phyloP scores from a whole-genome alignment of 257 asterid species.

The Orobanche coerulescens region DNA sequence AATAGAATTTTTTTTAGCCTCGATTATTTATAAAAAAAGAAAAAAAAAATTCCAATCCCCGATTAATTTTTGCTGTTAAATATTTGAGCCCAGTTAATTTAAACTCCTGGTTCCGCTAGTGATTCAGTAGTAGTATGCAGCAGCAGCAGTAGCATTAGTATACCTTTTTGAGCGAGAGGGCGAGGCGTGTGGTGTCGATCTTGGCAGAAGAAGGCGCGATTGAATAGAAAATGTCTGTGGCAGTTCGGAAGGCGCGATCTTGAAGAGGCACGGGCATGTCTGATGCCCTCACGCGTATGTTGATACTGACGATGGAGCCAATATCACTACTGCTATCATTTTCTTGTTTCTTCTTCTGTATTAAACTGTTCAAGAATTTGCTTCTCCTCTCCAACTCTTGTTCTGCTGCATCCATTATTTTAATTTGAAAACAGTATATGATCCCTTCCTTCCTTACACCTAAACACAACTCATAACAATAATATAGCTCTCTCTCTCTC shows the following conservation, averaged over 20 bases:
- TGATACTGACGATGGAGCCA: constrained; percentile 28
- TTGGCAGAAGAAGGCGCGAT: constrained; percentile 47
- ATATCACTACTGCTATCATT: neutral
- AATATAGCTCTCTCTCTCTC: too few relatives aligned
- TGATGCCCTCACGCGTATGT: constrained; percentile 64
- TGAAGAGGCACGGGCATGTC: constrained; percentile 70
- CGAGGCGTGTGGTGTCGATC: constrained; percentile 71
- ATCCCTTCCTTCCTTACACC: constrained; percentile 23
- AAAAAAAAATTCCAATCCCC: too few relatives aligned
- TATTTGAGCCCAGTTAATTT: too few relatives aligned
- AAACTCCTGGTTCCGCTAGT: too few relatives aligned
- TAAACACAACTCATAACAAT: neutral
- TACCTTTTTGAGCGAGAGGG: constrained; percentile 83
- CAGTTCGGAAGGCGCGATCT: constrained; percentile 55
- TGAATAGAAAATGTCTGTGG: constrained; percentile 44
- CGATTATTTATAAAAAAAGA: too few relatives aligned
- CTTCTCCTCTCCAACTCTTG: constrained; percentile 82
- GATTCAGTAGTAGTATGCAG: too few relatives aligned
- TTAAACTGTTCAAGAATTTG: constrained; percentile 70
- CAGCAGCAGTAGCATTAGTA: too few relatives aligned
- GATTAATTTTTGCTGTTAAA: too few relatives aligned
- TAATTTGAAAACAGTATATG: neutral
- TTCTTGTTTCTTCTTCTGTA: constrained; percentile 43
- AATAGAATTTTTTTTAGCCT: too few relatives aligned
- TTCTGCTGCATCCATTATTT: constrained; percentile 73